Evolutionary conservation across 306 rosid genomes (phyloP), one percentile per base, ranked within the genome.

Genomic region (Betula pendula): DNA sequence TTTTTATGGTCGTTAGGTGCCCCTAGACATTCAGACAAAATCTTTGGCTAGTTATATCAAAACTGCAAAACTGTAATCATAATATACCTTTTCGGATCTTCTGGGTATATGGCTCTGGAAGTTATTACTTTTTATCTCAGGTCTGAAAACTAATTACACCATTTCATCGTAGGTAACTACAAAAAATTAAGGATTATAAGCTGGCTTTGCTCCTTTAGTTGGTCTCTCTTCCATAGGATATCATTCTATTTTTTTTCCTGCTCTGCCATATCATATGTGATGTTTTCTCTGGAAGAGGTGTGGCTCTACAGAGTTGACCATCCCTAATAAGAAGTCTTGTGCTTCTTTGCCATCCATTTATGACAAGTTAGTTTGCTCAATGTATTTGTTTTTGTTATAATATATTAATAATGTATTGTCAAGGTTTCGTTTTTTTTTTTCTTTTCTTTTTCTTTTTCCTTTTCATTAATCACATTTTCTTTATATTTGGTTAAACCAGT

Each of bases 61-160:
- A 38, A 35, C 38, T 65, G 25, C 15, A 65, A 19, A 17, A 65
- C 70, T 38, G 25, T 38, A 20, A 63, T 63, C 45, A 8, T 8
- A 31, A 33, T 35, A 8, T 17, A 60, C 40, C 67, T 14, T 60
- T n/a, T 60, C 6, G 19, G 29, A 60, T 25, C n/a, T 13, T 60
- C 19, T 60, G 40, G 67, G 40, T 38, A 60, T 60, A 25, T 14
- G 42, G 42, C 67, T 60, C 42, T 29, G 42, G 40, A 60, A 60
- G 44, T 31, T 6, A 6, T 63, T 31, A 7, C 20, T 60, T 60
- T 60, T 14, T 3, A 63, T 33, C 29, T 65, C 15, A 65, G 70
- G 72, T 80, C 71, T 42, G 45, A 68, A 27, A 72, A 75, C 9
- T 53, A 77, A 80, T 25, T 68, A 47, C 67, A 38, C 35, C 48